Percentiles rank a stretch among this genome's conserved stretches.
phyloP scores from a whole-genome alignment of 345 rosid genomes.

The Eucalyptus sp. region DNA sequence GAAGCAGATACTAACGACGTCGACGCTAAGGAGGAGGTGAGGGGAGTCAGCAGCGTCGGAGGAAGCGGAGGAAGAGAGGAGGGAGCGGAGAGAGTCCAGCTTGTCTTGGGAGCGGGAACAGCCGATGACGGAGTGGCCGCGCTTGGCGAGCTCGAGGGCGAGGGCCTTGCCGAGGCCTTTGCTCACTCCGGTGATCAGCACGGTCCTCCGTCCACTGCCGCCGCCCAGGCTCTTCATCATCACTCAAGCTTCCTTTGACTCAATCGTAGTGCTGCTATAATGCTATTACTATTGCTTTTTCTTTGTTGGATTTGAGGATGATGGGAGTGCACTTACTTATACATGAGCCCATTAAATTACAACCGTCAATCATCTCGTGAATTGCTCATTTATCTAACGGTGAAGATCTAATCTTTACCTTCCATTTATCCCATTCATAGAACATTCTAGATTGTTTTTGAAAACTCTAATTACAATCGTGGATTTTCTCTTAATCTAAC shows the following conservation, averaged over 20 bases:
- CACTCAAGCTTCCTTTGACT: not conserved
- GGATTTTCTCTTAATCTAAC: not conserved
- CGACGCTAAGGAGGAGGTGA: slow-evolving; percentile 68
- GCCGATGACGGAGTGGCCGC: slow-evolving; percentile 81
- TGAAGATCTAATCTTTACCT: not conserved
- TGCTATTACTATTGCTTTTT: not conserved
- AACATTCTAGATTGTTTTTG: not conserved
- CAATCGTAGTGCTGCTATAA: not conserved
- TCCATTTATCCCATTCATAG: not conserved
- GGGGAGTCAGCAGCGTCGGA: not conserved
- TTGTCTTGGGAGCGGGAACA: slow-evolving; percentile 80
- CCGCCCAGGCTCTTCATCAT: not conserved
- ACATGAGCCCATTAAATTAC: not conserved
- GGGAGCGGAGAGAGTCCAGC: slow-evolving; percentile 57
- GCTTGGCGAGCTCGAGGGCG: slow-evolving; percentile 71
- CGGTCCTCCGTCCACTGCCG: slow-evolving; percentile 15
- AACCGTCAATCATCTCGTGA: rapidly evolving
- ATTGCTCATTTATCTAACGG: not conserved
- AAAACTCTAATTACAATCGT: not conserved
- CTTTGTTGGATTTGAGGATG: not conserved
- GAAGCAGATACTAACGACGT: slow-evolving; percentile 32
- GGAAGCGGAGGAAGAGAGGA: slow-evolving; percentile 24
- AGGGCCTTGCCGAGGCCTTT: slow-evolving; percentile 86
- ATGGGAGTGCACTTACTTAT: not conserved
- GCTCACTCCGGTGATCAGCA: slow-evolving; percentile 83